These are phyloP conservation scores for Tetragonia tetragonoides DNA, from an alignment of 148 eudicot species.

Conservation along the genomic window DNA sequence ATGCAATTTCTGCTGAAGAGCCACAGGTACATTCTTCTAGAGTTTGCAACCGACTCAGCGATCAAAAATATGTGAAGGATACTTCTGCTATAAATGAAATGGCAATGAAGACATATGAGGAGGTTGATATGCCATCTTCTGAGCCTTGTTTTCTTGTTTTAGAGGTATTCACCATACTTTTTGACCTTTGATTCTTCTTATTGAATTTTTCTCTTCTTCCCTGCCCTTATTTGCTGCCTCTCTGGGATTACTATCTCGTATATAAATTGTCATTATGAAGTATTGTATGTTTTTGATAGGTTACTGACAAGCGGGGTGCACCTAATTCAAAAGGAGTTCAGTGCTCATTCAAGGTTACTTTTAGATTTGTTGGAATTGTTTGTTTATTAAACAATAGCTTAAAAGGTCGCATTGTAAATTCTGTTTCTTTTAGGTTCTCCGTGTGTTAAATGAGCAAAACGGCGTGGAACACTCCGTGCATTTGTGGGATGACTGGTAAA, in stretches of 20 bases:
- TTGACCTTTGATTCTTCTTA: not conserved
- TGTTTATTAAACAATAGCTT: not conserved
- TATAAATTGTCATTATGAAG: not conserved
- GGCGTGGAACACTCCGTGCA: slow-evolving; percentile 77
- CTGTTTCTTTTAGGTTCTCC: slow-evolving; percentile 57
- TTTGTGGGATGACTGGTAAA: slow-evolving; percentile 84
- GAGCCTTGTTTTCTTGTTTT: slow-evolving; percentile 36
- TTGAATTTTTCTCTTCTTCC: not conserved
- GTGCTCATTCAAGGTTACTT: slow-evolving; percentile 56
- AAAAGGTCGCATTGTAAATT: not conserved
- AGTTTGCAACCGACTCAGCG: slow-evolving; percentile 27
- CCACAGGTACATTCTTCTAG: slow-evolving; percentile 17
- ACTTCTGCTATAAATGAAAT: slow-evolving; percentile 19
- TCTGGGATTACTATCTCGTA: slow-evolving; percentile 2
- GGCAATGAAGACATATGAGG: slow-evolving; percentile 13
- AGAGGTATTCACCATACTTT: slow-evolving; percentile 21
- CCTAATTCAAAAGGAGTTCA: slow-evolving; percentile 45
- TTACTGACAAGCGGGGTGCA: slow-evolving; percentile 64
- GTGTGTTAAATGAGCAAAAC: slow-evolving; percentile 75
- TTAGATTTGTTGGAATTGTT: slow-evolving; percentile 3
- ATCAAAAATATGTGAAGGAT: slow-evolving; percentile 17
- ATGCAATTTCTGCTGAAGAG: slow-evolving; percentile 63
- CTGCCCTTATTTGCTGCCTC: not conserved
- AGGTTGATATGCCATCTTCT: slow-evolving; percentile 12
- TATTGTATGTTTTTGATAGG: slow-evolving; percentile 38